Conservation (phyloP, 2,329 filamentous ascomycete species). For the Alternaria arborescens region DNA sequence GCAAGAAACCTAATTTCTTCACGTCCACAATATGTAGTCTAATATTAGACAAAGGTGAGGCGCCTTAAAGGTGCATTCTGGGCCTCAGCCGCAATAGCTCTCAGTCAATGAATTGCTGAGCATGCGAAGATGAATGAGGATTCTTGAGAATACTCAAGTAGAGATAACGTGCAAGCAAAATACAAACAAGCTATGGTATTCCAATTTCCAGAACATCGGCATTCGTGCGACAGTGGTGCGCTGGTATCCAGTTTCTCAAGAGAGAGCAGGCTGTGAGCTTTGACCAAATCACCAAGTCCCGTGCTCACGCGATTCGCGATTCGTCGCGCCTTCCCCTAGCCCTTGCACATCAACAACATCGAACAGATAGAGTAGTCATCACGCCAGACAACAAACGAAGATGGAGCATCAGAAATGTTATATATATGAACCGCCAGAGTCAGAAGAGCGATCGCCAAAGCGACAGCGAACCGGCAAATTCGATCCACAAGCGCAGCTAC, state of each 20-base stretch:
- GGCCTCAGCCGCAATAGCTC: not conserved
- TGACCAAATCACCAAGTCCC: constrained; percentile 32
- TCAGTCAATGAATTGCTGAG: not conserved
- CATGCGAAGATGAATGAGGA: not conserved
- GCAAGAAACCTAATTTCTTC: not conserved
- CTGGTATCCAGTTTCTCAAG: not conserved
- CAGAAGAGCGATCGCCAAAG: constrained; percentile 51
- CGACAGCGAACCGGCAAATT: constrained; percentile 49
- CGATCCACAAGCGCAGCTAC: constrained; percentile 32
- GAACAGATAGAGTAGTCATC: not conserved
- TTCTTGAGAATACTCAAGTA: not conserved
- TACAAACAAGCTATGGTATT: not conserved
- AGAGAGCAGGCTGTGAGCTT: constrained; percentile 7
- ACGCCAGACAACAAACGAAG: not conserved
- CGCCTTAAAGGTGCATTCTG: not conserved
- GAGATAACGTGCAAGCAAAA: not conserved
- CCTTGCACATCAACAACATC: constrained; percentile 14
- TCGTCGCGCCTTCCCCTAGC: constrained; percentile 23
- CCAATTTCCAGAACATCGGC: not conserved
- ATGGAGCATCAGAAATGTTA: constrained; percentile 62
- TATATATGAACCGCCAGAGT: constrained; percentile 52
- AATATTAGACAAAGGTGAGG: not conserved
- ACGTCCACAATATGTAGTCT: not conserved
- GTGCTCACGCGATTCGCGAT: constrained; percentile 40
- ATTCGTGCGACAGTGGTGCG: not conserved